A percentile compares a stretch with the other conserved stretches of the same genome.
These are phyloP conservation scores for Sarocladium kiliense DNA, from an alignment of 2,329 filamentous ascomycete genomes.

Conservation along the genomic window DNA sequence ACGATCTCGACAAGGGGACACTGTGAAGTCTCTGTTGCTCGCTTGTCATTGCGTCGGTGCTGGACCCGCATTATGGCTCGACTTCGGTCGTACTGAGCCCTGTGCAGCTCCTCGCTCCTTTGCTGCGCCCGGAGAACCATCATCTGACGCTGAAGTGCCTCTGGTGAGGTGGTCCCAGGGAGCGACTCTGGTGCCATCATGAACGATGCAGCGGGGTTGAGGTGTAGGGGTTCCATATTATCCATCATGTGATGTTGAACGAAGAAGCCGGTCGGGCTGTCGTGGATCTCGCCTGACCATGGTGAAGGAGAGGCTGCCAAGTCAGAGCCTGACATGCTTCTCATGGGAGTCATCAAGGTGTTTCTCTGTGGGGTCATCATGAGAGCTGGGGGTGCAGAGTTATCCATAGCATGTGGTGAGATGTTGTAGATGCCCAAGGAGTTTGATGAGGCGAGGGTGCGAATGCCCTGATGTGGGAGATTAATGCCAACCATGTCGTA, in stretches of 20 bases:
- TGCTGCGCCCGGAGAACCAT: constrained; percentile 37
- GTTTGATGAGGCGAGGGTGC: constrained; percentile 30
- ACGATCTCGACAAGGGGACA: constrained; percentile 27
- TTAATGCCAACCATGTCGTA: constrained; percentile 35
- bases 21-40: constrained; percentile 2
- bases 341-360: constrained; percentile 33
- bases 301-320: constrained; percentile 30
- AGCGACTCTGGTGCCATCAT: constrained; percentile 3
- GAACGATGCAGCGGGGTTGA: constrained; percentile 19
- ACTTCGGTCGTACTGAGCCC: not conserved
- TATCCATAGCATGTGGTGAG: constrained; percentile 27
- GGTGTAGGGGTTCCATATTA: constrained; percentile 28
- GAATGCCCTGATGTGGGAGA: constrained; percentile 27
- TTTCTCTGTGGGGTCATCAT: constrained; percentile 5
- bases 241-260: constrained; percentile 23
- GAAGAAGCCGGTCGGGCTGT: constrained; percentile 37
- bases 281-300: constrained; percentile 31
- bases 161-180: not conserved
- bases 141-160: constrained; percentile 29
- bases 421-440: constrained; percentile 30
- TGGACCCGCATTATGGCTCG: constrained; percentile 24
- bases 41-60: constrained; percentile 26
- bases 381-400: constrained; percentile 19
- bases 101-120: constrained; percentile 38
- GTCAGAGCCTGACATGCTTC: constrained; percentile 33